Base-by-base conservation (phyloP, 192 early-diverging fungal genomes). In the Lunasporangiospora selenospora region DNA sequence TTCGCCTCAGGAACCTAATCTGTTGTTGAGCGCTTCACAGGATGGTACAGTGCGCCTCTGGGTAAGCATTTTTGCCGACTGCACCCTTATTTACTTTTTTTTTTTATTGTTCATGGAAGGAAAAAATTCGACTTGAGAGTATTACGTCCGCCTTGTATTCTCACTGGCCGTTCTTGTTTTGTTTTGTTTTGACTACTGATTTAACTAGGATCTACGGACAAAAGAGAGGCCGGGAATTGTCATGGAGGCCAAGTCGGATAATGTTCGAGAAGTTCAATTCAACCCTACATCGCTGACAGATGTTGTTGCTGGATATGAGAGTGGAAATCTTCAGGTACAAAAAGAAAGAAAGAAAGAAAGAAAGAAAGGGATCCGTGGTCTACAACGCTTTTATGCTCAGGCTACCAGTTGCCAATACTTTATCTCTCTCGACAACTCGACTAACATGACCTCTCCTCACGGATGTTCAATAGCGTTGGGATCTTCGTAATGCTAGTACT, bases 291-390 rank as follows among this genome's bases (percentile, higher is more conserved):
- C 69, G 42, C 44, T 62, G 21, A 70, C 65, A 57, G 89, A 92
- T 54, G 90, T 95, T 63, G 88, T 82, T 16, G 89, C 93, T 26
- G 93, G 86, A 0, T 92, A 92, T 64, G 93, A 95, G 30, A 93
- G 87, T 53, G 93, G 93, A 18, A 85, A 73, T 11, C 79, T 90
- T 27, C 89, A 90, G 79, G 89, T 88, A 80, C 30, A 24, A 12
- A 27, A 30, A 30, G 30, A 43, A 13, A 18, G 24, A n/a, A 55
- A 42, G 13, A 53, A 53, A 43, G 9, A 10, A 34, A 43, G 2
- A 43, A 23, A 8, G 23, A 38, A 44, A 53, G 18, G 36, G 6
- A 6, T 13, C 16, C 4, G 1, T 24, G 15, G 19, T 47, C 27
- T n/a, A 47, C 7, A 18, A 24, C 27, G 7, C 9, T 47, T 47